phyloP scores from a whole-genome alignment of 768 basidiomycete species.

The Leccinum disarticulatum region DNA sequence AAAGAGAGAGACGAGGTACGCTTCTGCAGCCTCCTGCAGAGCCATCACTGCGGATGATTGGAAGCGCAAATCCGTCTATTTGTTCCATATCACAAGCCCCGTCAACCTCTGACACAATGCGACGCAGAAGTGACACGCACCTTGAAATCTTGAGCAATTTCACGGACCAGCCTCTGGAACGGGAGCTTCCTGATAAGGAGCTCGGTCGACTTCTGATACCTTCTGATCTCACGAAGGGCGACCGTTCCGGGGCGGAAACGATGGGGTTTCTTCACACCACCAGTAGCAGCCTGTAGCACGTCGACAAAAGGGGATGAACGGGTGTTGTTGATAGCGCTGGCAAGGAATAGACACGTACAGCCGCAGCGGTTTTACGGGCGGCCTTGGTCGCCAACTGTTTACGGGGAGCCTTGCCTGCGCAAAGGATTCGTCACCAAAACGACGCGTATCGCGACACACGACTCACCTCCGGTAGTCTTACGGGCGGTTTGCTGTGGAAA shows the following conservation, averaged over 20 bases:
- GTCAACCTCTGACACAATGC: background rate
- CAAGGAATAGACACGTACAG: constrained; percentile 45
- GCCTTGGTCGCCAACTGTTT: constrained; percentile 97
- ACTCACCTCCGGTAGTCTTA: constrained; percentile 95
- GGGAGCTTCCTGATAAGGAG: constrained; percentile 99
- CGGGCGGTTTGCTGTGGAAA: constrained; percentile 88
- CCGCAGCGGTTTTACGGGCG: constrained; percentile 80
- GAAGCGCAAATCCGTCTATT: constrained; percentile 87
- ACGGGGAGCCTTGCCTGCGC: constrained; percentile 80
- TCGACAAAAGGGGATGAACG: constrained; percentile 13
- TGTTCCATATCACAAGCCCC: constrained; percentile 6
- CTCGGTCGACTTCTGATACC: constrained; percentile 99
- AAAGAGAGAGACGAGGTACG: constrained; percentile 83
- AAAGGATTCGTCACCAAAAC: constrained; percentile 24
- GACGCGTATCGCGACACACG: constrained; percentile 16
- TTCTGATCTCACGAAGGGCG: constrained; percentile 97
- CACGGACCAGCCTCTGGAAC: constrained; percentile 97
- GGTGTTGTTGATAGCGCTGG: background rate
- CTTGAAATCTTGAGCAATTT: constrained; percentile 98
- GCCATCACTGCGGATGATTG: constrained; percentile 95
- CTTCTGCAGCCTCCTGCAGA: constrained; percentile 90
- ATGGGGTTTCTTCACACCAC: constrained; percentile 99
- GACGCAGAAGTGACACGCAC: constrained; percentile 35
- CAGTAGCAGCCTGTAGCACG: constrained; percentile 64
- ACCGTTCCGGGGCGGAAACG: constrained; percentile 97